A percentile compares a stretch with the other conserved stretches of the same genome.
Conservation (phyloP, 2,329 filamentous ascomycete genomes). For the Cercospora sp. region DNA sequence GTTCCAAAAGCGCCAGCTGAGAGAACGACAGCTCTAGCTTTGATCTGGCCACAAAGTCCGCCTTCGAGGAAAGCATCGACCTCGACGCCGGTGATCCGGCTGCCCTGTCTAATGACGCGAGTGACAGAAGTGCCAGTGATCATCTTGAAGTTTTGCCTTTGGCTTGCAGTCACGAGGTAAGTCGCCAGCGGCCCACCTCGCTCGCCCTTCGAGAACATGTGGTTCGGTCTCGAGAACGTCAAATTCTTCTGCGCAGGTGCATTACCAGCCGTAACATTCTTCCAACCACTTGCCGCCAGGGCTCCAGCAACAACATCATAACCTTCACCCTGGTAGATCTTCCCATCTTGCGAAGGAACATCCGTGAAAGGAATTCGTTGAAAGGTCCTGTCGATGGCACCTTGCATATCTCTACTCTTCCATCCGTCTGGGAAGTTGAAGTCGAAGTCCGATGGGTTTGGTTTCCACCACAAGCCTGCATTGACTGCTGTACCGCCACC, state of each 20-base stretch:
- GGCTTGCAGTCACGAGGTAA: slow-evolving; percentile 64
- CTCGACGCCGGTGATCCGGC: slow-evolving; percentile 66
- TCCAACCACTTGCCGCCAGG: slow-evolving; percentile 63
- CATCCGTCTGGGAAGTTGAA: slow-evolving; percentile 71
- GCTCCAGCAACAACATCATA: slow-evolving; percentile 64
- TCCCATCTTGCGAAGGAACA: slow-evolving; percentile 64
- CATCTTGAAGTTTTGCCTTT: slow-evolving; percentile 65
- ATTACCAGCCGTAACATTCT: slow-evolving; percentile 60
- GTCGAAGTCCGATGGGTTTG: slow-evolving; percentile 67
- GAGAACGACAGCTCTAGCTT: slow-evolving; percentile 61
- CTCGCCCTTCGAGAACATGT: slow-evolving; percentile 67
- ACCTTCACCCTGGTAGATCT: slow-evolving; percentile 66
- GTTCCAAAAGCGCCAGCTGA: slow-evolving; percentile 61
- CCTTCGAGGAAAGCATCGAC: slow-evolving; percentile 57
- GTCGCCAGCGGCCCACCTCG: slow-evolving; percentile 70
- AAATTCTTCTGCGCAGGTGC: slow-evolving; percentile 65
- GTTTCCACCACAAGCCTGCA: slow-evolving; percentile 68
- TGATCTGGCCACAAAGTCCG: slow-evolving; percentile 61
- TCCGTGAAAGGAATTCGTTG: slow-evolving; percentile 69
- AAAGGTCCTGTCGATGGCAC: slow-evolving; percentile 64
- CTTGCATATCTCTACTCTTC: slow-evolving; percentile 64
- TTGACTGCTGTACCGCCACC: slow-evolving; percentile 69
- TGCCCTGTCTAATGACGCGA: slow-evolving; percentile 64
- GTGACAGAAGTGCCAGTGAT: slow-evolving; percentile 67
- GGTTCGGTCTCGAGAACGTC: slow-evolving; percentile 64